Percentiles rank a stretch among this genome's conserved stretches.
These are phyloP conservation scores for Suzukiozyma palmioleophila DNA, from an alignment of 1,139 yeast genomes.

Conservation along the genomic window DNA sequence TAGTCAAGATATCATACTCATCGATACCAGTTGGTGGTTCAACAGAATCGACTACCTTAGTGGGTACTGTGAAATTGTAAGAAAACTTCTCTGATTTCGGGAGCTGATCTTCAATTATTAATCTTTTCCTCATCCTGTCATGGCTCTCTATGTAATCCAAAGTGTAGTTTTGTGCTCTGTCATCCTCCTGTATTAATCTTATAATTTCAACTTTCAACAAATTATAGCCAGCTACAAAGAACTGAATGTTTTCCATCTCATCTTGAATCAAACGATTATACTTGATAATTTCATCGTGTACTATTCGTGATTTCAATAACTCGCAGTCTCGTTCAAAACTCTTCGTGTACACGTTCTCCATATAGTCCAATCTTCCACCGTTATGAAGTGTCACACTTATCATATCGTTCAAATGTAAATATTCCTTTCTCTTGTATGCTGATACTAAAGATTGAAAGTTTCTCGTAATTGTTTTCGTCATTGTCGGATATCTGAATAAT, in stretches of 20 bases:
- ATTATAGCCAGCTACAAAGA: conserved; percentile 45
- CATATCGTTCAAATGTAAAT: conserved; percentile 30
- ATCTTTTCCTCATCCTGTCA: conserved; percentile 57
- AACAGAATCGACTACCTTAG: conserved; percentile 19
- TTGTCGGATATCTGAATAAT: conserved; percentile 28
- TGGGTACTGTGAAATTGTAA: conserved; percentile 37
- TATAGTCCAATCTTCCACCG: conserved; percentile 38
- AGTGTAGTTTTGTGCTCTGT: conserved; percentile 29
- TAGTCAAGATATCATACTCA: conserved; percentile 12
- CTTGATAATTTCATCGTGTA: conserved; percentile 45
- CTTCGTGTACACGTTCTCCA: conserved; percentile 33
- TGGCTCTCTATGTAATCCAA: conserved; percentile 66
- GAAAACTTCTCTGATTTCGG: conserved; percentile 41
- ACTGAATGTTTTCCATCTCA: conserved; percentile 54
- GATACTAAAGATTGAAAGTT: conserved; percentile 20
- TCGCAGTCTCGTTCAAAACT: conserved; percentile 46
- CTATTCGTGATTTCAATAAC: conserved; percentile 39
- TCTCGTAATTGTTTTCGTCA: conserved; percentile 23
- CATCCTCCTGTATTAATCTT: conserved; percentile 27
- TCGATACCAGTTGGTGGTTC: conserved; percentile 10
- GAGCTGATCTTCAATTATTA: conserved; percentile 50
- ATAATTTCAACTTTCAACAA: conserved; percentile 39
- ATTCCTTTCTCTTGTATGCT: conserved; percentile 17
- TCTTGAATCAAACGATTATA: conserved; percentile 57
- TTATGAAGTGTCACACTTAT: conserved; percentile 29